Base-by-base conservation (phyloP, 176 grass and related monocot species). In the Ampelocalamus luodianensis region DNA sequence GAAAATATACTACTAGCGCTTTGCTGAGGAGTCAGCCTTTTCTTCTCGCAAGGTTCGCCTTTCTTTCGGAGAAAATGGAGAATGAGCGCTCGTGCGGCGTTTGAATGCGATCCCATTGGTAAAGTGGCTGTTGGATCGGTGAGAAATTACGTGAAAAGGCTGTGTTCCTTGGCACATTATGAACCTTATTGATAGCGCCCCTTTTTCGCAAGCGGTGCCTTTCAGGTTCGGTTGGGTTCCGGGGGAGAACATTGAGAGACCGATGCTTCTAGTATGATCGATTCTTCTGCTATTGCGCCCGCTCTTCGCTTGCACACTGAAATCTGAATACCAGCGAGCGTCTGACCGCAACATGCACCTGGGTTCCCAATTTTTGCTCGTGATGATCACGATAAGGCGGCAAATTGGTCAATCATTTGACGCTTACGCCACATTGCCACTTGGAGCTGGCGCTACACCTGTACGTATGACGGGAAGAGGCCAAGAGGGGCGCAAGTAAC, bases 51-150 rank as follows among this genome's bases (percentile, higher is more conserved):
- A 45, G 79, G 22, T 24, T 5, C 39, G 44, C 11, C 8, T 63
- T 50, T 40, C 59, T 6, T 68, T 48, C 2, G 39, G 40, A 49
- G 32, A 48, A 58, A 58, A 59, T 3, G 55, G 39, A 80, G 29
- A 80, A 32, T 0, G 71, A 60, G 34, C 45, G 44, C 48, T 76
- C 62, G 70, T 72, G 68, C 63, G 53, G 88, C n/a, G 71, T 70
- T 82, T 90, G 83, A 76, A 71, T 56, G 83, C 24, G 65, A 70
- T 71, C 73, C 55, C 54, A 61, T 79, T 12, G 68, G 68, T 55
- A 22, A 58, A 85, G 71, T 26, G 56, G 54, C 71, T 64, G 88
- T 85, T 81, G 81, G 6, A 49, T 23, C 43, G 37, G n/a, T 27
- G 65, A 60, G 3, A n/a, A 83, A 37, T 38, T 50, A 26, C 64